Conservation (phyloP, 2,329 filamentous ascomycete species). For the Trichoderma asperellum region DNA sequence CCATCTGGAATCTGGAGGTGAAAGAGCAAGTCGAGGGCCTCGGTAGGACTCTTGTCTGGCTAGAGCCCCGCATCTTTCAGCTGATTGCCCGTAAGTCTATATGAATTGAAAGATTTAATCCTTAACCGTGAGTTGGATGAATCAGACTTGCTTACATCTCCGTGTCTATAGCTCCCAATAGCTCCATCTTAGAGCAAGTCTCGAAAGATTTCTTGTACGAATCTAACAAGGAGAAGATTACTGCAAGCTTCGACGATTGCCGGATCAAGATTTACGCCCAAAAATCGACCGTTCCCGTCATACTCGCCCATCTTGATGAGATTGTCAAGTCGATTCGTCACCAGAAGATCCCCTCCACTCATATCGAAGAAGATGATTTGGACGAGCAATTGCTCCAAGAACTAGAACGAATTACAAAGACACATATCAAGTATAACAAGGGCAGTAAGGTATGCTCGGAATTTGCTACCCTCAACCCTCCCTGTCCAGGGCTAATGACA, state of each 20-base stretch:
- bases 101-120: not conserved
- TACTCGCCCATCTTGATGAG: constrained; percentile 45
- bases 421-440: constrained; percentile 35
- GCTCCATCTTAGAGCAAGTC: constrained; percentile 28
- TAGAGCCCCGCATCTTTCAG: constrained; percentile 48
- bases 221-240: constrained; percentile 40
- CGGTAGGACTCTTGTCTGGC: constrained; percentile 47
- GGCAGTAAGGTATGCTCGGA: constrained; percentile 33
- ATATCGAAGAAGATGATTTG: constrained; percentile 32
- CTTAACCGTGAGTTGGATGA: too few relatives aligned
- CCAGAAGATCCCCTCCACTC: constrained; percentile 36
- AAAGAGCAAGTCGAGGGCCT: constrained; percentile 49
- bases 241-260: constrained; percentile 30
- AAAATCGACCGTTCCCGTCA: constrained; percentile 38
- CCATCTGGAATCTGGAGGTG: constrained; percentile 56
- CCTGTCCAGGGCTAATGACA: not conserved
- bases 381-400: constrained; percentile 35
- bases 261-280: constrained; percentile 40
- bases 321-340: constrained; percentile 37
- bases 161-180: not conserved
- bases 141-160: not conserved
- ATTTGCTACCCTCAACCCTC: too few relatives aligned
- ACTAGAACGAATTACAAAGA: constrained; percentile 42
- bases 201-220: constrained; percentile 40
- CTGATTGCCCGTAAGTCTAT: constrained; percentile 51